phyloP scores from a whole-genome alignment of 345 rosid species.

The Eutrema heterophyllum region DNA sequence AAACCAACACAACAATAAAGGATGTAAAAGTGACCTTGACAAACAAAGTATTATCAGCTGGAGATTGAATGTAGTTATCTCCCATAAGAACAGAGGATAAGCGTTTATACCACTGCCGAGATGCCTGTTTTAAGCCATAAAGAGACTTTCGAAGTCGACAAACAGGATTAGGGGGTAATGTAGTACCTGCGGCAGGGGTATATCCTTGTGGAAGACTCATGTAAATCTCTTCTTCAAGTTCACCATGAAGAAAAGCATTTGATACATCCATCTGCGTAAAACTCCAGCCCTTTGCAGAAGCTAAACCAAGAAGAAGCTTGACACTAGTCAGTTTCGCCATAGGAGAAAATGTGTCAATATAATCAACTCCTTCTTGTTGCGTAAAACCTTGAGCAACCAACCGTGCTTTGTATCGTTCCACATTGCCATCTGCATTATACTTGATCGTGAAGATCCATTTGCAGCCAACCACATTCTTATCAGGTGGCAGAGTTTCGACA shows the following conservation, averaged over 20 bases:
- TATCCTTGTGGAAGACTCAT: background rate
- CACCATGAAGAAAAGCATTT: background rate
- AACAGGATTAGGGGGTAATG: background rate
- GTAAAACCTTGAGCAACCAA: background rate
- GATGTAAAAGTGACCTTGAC: rapidly evolving
- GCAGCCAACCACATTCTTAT: no score
- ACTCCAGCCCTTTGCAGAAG: background rate
- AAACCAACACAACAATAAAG: background rate
- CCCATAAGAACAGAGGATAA: rapidly evolving
- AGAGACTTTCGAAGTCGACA: background rate
- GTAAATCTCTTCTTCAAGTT: background rate
- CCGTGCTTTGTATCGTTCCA: background rate
- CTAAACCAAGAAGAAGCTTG: background rate
- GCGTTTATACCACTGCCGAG: background rate
- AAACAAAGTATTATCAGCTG: background rate
- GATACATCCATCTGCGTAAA: background rate
- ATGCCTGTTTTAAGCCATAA: background rate
- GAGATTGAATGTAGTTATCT: background rate
- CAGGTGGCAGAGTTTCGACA: background rate
- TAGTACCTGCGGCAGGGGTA: background rate
- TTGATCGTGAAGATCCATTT: no score
- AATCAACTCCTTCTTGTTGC: background rate
- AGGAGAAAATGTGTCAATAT: background rate
- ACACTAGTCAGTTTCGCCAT: background rate
- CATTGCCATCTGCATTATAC: background rate